Evolutionary conservation across 2,329 filamentous ascomycete species (phyloP).

Genomic region (Didymosphaeria variabile): DNA sequence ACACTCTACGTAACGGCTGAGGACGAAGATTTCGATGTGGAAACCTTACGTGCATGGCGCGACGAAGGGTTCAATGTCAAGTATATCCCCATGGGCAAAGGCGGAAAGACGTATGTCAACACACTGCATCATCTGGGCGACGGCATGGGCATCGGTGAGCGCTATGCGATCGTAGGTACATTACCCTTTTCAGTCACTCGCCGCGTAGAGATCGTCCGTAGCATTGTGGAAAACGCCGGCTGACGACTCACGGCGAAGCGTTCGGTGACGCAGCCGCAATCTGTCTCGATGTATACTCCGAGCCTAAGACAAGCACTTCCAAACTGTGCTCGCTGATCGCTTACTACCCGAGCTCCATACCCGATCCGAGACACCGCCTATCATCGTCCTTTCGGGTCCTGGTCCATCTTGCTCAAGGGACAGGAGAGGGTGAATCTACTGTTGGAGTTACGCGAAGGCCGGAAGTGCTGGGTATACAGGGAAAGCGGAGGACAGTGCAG

Average conservation of each 20-base stretch:
- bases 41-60: conserved; percentile 63
- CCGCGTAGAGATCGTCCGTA: conserved; percentile 7
- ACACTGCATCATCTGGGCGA: conserved; percentile 62
- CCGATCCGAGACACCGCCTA: conserved; percentile 58
- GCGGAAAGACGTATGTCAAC: conserved; percentile 58
- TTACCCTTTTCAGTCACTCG: conserved; percentile 24
- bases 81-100: conserved; percentile 64
- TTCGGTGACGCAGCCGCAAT: conserved; percentile 69
- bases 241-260: conserved; percentile 52
- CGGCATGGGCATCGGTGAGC: conserved; percentile 65
- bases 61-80: conserved; percentile 68
- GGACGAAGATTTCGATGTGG: conserved; percentile 64
- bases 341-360: conserved; percentile 70
- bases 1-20: conserved; percentile 62
- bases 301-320: conserved; percentile 58
- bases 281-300: conserved; percentile 66
- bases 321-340: conserved; percentile 68
- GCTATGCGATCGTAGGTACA: conserved; percentile 70
- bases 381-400: conserved; percentile 58
- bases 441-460: conserved; percentile 60
- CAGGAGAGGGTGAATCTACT: conserved; percentile 46
- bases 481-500: conserved; percentile 58
- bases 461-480: conserved; percentile 63
- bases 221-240: neutral
- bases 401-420: conserved; percentile 63